These are phyloP conservation scores for Aspergillus ostianus DNA, from an alignment of 495 filamentous ascomycete species.

Conservation along the genomic window DNA sequence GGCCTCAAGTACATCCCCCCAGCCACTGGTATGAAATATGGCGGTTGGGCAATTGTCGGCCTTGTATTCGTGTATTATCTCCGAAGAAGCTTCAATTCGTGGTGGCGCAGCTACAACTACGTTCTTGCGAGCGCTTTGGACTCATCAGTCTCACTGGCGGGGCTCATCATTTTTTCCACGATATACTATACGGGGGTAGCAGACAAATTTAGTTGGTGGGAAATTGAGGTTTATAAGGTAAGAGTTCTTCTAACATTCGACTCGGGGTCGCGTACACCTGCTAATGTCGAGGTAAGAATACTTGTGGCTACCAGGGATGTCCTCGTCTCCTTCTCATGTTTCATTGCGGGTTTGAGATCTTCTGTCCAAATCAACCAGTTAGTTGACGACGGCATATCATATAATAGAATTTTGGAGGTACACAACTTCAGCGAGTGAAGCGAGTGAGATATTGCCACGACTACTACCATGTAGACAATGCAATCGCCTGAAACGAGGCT, in stretches of 20 bases:
- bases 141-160: constrained; percentile 70
- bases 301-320: not conserved
- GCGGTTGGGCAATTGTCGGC: constrained; percentile 76
- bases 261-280: not conserved
- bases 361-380: too few relatives aligned
- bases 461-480: too few relatives aligned
- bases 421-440: too few relatives aligned
- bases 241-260: too few relatives aligned
- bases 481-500: too few relatives aligned
- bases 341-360: too few relatives aligned
- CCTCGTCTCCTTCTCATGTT: too few relatives aligned
- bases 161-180: constrained; percentile 78
- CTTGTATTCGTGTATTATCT: constrained; percentile 63
- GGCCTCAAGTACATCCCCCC: constrained; percentile 32
- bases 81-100: constrained; percentile 54
- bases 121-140: constrained; percentile 77
- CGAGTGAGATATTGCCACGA: too few relatives aligned
- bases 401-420: too few relatives aligned
- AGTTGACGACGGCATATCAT: too few relatives aligned
- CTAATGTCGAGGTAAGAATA: not conserved
- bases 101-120: constrained; percentile 89
- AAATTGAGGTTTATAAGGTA: constrained; percentile 65
- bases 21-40: constrained; percentile 75
- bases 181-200: constrained; percentile 69
- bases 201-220: constrained; percentile 66